These are phyloP conservation scores for Plasmodium inui DNA, from an alignment of 169 alveolate genomes.

Conservation along the genomic window DNA sequence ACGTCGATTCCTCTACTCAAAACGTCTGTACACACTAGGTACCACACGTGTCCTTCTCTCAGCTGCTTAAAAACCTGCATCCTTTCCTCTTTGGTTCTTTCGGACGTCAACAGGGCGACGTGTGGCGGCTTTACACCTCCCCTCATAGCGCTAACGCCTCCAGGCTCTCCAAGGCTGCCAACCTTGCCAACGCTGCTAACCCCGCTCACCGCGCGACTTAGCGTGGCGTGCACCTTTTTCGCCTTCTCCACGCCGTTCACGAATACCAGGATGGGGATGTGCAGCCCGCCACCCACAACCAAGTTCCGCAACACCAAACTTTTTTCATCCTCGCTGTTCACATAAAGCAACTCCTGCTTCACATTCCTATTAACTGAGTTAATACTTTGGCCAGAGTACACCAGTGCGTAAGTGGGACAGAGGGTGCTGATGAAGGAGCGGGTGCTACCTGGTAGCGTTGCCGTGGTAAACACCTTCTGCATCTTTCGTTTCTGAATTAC, in stretches of 20 bases:
- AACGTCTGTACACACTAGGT: conserved; percentile 59
- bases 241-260: conserved; percentile 45
- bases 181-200: not conserved
- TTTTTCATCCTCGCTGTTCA: conserved; percentile 68
- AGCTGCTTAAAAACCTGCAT: conserved; percentile 18
- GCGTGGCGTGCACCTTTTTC: conserved; percentile 4
- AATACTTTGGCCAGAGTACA: conserved; percentile 58
- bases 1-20: conserved; percentile 96
- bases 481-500: conserved; percentile 36
- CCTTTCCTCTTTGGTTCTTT: conserved; percentile 61
- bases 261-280: conserved; percentile 63
- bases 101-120: conserved; percentile 27
- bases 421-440: conserved; percentile 44
- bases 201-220: not conserved
- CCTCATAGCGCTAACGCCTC: too few species aligned
- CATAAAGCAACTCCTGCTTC: conserved; percentile 63
- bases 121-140: not conserved
- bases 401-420: conserved; percentile 33
- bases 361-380: conserved; percentile 60
- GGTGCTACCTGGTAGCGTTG: conserved; percentile 57
- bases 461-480: conserved; percentile 74
- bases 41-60: conserved; percentile 45
- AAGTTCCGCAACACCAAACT: conserved; percentile 35
- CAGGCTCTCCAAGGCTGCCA: too few species aligned
- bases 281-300: conserved; percentile 40